phyloP scores from a whole-genome alignment of 768 basidiomycete genomes.

The Pisolithus sp. region DNA sequence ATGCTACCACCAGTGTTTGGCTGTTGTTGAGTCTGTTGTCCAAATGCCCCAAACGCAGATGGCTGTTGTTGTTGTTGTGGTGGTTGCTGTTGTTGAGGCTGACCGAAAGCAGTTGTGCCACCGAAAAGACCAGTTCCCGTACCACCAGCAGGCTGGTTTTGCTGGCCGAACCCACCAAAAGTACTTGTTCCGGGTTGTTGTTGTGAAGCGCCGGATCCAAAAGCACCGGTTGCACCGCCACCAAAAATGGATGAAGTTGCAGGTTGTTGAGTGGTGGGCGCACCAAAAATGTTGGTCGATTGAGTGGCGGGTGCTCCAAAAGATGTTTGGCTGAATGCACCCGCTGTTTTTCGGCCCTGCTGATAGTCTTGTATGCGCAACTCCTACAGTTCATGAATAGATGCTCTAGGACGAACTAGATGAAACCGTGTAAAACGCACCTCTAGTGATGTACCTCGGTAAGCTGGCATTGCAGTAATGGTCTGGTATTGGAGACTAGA shows the following conservation, averaged over 20 bases:
- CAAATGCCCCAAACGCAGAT: constrained; percentile 47
- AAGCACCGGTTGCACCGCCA: constrained; percentile 12
- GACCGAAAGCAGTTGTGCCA: constrained; percentile 35
- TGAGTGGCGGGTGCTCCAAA: constrained; percentile 22
- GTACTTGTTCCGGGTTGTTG: constrained; percentile 23
- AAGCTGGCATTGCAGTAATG: constrained; percentile 74
- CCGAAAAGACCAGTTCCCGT: constrained; percentile 40
- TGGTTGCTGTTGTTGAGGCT: constrained; percentile 24
- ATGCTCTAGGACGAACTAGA: not conserved
- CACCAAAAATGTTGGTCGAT: constrained; percentile 21
- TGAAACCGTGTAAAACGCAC: constrained; percentile 30
- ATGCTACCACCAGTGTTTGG: constrained; percentile 26
- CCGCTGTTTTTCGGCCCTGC: constrained; percentile 66
- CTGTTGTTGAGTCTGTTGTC: constrained; percentile 38
- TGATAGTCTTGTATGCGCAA: constrained; percentile 69
- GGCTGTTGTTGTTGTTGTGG: constrained; percentile 30
- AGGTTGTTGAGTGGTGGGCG: constrained; percentile 24
- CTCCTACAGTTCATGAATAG: constrained; percentile 40
- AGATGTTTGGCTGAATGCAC: constrained; percentile 49
- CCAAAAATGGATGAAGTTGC: constrained; percentile 27
- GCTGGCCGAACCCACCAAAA: constrained; percentile 32
- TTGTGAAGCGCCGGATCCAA: constrained; percentile 17
- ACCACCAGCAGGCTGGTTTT: constrained; percentile 32
- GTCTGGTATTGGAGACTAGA: constrained; percentile 69
- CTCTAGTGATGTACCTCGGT: constrained; percentile 73